Percentiles rank a stretch among this genome's conserved stretches.
Conservation (phyloP, 805 yeast species). For the Ogataea nonfermentans region DNA sequence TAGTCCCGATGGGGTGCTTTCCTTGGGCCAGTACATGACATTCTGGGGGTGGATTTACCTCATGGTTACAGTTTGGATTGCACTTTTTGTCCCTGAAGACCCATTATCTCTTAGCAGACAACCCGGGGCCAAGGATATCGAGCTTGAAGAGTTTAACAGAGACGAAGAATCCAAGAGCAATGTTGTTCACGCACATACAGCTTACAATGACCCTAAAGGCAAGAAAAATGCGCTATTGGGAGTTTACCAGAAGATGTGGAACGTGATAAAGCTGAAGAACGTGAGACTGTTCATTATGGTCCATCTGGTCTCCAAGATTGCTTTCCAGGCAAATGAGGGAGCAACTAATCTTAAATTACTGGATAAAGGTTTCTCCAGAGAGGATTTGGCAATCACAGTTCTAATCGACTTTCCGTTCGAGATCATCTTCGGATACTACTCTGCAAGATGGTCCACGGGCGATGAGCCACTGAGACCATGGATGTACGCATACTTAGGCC, state of each 20-base stretch:
- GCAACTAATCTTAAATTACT: conserved; percentile 89
- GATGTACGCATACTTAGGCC: conserved; percentile 82
- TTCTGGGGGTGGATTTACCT: conserved; percentile 78
- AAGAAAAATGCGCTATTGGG: conserved; percentile 38
- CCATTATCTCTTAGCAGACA: conserved; percentile 45
- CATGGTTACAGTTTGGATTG: conserved; percentile 59
- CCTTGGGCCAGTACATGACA: conserved; percentile 70
- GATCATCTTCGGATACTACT: conserved; percentile 90
- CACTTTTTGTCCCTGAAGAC: conserved; percentile 66
- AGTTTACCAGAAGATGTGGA: conserved; percentile 65
- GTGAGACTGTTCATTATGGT: conserved; percentile 73
- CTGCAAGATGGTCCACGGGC: conserved; percentile 92
- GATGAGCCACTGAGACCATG: conserved; percentile 79
- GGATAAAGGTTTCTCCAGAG: conserved; percentile 90
- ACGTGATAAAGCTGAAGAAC: conserved; percentile 65
- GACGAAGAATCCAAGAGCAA: conserved; percentile 16
- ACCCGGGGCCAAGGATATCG: conserved; percentile 20
- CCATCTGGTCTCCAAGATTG: conserved; percentile 79
- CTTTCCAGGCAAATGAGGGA: conserved; percentile 94
- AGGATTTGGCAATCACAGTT: conserved; percentile 90
- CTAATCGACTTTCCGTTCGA: conserved; percentile 95
- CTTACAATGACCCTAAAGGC: conserved; percentile 14
- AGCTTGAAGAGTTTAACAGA: conserved; percentile 22
- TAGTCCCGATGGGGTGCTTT: conserved; percentile 58
- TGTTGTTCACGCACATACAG: conserved; percentile 29